Evolutionary conservation across 1,284 basidiomycete genomes (phyloP).

Genomic region (Trichosporon sp.): DNA sequence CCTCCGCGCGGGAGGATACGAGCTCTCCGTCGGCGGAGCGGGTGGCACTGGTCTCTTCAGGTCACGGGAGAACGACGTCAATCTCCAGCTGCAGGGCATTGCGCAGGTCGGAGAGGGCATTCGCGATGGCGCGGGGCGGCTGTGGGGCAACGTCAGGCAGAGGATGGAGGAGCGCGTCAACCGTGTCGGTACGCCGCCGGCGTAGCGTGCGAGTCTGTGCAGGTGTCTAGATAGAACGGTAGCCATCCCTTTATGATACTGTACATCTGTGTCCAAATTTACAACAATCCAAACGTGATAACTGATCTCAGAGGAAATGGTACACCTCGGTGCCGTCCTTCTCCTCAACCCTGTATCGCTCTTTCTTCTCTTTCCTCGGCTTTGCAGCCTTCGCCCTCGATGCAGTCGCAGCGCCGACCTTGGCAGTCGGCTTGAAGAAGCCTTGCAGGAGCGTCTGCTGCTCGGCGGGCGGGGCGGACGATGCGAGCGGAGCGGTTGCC

Average conservation of each 20-base stretch:
- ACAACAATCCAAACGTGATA: neutral
- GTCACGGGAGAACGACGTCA: slow-evolving; percentile 64
- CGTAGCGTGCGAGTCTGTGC: neutral
- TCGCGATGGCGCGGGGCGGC: slow-evolving; percentile 70
- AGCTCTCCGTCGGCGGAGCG: slow-evolving; percentile 83
- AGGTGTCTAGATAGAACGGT: neutral
- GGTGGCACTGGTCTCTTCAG: slow-evolving; percentile 75
- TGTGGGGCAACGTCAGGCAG: slow-evolving; percentile 84
- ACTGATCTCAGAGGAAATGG: neutral
- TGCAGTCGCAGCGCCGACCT: too few species aligned
- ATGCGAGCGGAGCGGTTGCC: too few species aligned
- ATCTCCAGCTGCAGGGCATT: slow-evolving; percentile 73
- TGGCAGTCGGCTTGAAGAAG: slow-evolving; percentile 6
- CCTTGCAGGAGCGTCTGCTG: slow-evolving; percentile 4
- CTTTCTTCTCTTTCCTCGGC: neutral
- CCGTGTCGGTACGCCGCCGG: slow-evolving; percentile 48
- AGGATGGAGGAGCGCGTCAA: slow-evolving; percentile 90
- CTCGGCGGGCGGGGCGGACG: too few species aligned
- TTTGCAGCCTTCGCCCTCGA: neutral
- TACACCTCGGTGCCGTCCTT: slow-evolving; percentile 10
- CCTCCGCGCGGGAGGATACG: slow-evolving; percentile 85
- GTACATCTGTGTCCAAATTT: neutral
- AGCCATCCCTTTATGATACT: neutral
- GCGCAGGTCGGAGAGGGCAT: slow-evolving; percentile 65
- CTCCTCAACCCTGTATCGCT: neutral